A percentile compares a stretch with the other conserved stretches of the same genome.
Evolutionary conservation across 805 yeast species (phyloP).

Genomic region (Kuraishia hungarica): DNA sequence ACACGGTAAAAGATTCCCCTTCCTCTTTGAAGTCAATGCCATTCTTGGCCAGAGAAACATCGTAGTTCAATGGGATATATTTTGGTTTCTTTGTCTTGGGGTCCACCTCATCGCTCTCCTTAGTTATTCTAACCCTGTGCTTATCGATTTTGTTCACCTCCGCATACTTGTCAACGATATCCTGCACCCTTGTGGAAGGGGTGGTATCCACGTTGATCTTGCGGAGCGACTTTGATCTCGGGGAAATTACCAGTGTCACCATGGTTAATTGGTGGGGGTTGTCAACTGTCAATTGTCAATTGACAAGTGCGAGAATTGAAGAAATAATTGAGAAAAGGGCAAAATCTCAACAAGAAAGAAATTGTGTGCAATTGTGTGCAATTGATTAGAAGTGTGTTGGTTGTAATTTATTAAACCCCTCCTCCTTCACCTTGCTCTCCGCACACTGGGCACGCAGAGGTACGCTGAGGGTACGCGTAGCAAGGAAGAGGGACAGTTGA

Average conservation of each 20-base stretch:
- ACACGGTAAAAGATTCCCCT: conserved; percentile 32
- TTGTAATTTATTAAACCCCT: too few relatives aligned
- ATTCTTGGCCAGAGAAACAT: conserved; percentile 35
- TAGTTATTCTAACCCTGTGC: conserved; percentile 51
- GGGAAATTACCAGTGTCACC: conserved; percentile 41
- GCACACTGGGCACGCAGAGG: too few relatives aligned
- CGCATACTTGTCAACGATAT: conserved; percentile 32
- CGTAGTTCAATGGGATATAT: conserved; percentile 35
- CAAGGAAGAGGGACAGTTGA: too few relatives aligned
- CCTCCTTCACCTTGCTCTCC: too few relatives aligned
- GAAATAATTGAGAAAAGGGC: too few relatives aligned
- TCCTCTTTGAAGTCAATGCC: conserved; percentile 27
- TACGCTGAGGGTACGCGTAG: too few relatives aligned
- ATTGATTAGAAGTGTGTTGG: too few relatives aligned
- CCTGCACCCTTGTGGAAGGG: conserved; percentile 21
- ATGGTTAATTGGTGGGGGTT: too few relatives aligned
- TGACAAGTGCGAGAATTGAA: too few relatives aligned
- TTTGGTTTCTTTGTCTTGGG: conserved; percentile 20
- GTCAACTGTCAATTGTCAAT: background rate
- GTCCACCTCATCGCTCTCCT: conserved; percentile 17
- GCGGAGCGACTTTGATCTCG: conserved; percentile 54
- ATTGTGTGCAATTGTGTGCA: too few relatives aligned
- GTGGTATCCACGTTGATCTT: conserved; percentile 34
- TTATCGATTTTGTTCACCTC: conserved; percentile 27
- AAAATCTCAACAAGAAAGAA: too few relatives aligned